Conservation (phyloP, 257 asterid species). For the Anisodus tanguticus region DNA sequence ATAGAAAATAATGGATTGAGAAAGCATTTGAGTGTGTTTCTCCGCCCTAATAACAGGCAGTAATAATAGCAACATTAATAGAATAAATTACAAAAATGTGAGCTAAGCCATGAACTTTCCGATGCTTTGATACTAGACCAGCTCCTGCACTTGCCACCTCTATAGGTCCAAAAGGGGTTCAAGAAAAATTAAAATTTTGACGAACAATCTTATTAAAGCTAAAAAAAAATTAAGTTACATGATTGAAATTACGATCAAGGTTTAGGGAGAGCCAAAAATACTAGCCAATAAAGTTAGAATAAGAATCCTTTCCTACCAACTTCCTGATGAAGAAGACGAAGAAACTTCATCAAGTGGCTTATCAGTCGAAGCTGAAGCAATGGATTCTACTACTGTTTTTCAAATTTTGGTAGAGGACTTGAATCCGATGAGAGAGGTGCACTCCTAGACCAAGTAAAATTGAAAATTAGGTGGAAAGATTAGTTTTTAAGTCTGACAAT, state of each 20-base stretch:
- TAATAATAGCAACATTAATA: conserved; percentile 72
- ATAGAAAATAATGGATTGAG: too few species aligned
- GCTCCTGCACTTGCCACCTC: conserved; percentile 82
- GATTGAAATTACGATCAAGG: too few species aligned
- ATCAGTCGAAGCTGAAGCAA: conserved; percentile 43
- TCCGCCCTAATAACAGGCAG: conserved; percentile 60
- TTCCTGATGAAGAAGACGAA: conserved; percentile 38
- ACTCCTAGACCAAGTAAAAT: background rate
- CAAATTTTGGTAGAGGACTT: background rate
- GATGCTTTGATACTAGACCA: conserved; percentile 76
- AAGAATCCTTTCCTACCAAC: conserved; percentile 65
- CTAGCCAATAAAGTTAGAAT: conserved; percentile 81
- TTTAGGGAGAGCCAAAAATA: background rate
- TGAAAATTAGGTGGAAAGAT: too few species aligned
- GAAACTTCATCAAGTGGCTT: conserved; percentile 37
- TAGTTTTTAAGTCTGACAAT: too few species aligned
- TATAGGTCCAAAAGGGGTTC: conserved; percentile 33
- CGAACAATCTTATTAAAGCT: background rate
- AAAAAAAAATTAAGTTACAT: background rate
- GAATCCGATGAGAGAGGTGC: background rate
- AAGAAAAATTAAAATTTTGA: background rate
- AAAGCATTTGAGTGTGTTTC: too few species aligned
- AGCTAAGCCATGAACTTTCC: conserved; percentile 63
- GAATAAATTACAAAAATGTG: conserved; percentile 70
- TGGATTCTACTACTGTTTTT: background rate